phyloP scores from a whole-genome alignment of 2,329 filamentous ascomycete species.

The Claviceps humidiphila region DNA sequence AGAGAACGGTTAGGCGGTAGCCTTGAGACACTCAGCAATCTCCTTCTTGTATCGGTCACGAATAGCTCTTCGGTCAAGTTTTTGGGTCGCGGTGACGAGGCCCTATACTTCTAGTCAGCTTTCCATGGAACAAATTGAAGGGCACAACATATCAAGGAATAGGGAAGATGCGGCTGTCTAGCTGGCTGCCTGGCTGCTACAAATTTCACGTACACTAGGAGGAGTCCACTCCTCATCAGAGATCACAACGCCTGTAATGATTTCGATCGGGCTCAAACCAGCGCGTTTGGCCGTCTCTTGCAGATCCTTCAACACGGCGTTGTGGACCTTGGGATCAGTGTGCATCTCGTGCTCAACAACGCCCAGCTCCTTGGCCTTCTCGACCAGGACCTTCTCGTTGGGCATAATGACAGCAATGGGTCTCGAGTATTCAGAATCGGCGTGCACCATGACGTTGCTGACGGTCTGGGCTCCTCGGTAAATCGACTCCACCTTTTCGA shows the following conservation, averaged over 20 bases:
- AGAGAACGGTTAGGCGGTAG: constrained; percentile 1
- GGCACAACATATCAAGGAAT: too few species aligned
- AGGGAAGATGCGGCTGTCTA: not conserved
- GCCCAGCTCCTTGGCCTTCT: constrained; percentile 45
- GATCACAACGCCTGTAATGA: constrained; percentile 62
- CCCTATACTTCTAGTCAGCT: constrained; percentile 25
- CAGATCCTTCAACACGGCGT: constrained; percentile 52
- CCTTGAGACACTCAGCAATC: constrained; percentile 31
- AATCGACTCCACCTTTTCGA: constrained; percentile 88
- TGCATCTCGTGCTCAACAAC: constrained; percentile 58
- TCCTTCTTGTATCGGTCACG: constrained; percentile 37
- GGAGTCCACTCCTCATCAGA: constrained; percentile 83
- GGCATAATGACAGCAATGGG: constrained; percentile 70
- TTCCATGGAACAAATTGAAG: not conserved
- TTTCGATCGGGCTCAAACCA: constrained; percentile 58
- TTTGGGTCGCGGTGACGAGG: constrained; percentile 48
- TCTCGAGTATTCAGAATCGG: constrained; percentile 58
- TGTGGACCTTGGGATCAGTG: constrained; percentile 49
- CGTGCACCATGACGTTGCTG: constrained; percentile 78
- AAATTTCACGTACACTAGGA: constrained; percentile 51
- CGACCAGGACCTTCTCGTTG: constrained; percentile 48
- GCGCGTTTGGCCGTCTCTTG: constrained; percentile 50
- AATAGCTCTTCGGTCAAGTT: constrained; percentile 42
- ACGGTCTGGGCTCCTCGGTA: constrained; percentile 74
- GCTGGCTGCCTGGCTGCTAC: not conserved